Conservation (phyloP, 345 rosid species). For the Eutrema heterophyllum region DNA sequence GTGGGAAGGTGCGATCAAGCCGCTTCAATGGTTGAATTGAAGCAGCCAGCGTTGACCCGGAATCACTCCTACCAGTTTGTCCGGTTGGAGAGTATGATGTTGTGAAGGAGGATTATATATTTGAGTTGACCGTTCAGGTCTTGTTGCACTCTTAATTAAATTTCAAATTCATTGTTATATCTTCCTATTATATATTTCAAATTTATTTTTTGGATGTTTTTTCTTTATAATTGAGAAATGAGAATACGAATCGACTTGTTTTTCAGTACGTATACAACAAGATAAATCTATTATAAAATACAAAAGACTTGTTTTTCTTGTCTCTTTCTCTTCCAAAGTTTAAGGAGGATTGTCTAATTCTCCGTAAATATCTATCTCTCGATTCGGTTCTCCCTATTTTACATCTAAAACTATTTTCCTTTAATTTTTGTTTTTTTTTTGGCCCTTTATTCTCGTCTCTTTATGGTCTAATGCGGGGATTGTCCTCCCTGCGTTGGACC, state of each 20-base stretch:
- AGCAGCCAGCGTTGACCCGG: too few species aligned
- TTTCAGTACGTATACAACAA: not conserved
- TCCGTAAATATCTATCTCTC: conserved; percentile 16
- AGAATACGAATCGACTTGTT: not conserved
- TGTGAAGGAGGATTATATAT: too few species aligned
- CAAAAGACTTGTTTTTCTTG: not conserved
- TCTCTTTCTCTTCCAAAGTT: conserved; percentile 21
- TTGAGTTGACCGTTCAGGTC: too few species aligned
- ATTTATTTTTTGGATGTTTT: too few species aligned
- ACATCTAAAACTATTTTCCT: conserved; percentile 13
- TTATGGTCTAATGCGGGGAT: conserved; percentile 42
- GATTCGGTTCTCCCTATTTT: conserved; percentile 24
- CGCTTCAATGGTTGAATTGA: too few species aligned
- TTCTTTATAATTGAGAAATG: conserved; percentile 2
- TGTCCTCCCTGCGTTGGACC: conserved; percentile 40
- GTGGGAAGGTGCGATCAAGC: too few species aligned
- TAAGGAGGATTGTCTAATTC: conserved; percentile 26
- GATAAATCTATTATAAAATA: conserved; percentile 11
- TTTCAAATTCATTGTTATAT: too few species aligned
- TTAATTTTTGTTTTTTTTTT: conserved; percentile 5
- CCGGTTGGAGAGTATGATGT: too few species aligned
- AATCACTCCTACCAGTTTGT: too few species aligned
- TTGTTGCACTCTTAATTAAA: too few species aligned
- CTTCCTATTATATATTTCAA: too few species aligned
- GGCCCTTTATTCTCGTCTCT: conserved; percentile 9